Conservation (phyloP, 768 basidiomycete genomes). For the Phylloporus sp. region DNA sequence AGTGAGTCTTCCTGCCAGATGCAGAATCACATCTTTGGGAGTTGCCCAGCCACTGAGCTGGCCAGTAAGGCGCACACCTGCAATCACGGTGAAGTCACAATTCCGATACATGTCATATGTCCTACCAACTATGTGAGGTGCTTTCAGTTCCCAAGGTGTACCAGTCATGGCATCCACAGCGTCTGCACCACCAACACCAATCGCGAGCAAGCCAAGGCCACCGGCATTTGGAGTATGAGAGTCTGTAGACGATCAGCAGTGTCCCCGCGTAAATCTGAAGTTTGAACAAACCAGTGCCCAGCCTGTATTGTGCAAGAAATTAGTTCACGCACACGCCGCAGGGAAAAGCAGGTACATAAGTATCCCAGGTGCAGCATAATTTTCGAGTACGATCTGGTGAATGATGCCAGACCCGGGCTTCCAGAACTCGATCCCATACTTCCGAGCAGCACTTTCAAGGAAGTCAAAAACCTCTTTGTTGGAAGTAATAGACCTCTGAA, state of each 20-base stretch:
- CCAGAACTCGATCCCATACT: constrained; percentile 98
- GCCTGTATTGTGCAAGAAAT: constrained; percentile 41
- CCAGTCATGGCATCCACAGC: constrained; percentile 98
- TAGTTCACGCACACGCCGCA: not conserved
- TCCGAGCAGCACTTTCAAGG: constrained; percentile 83
- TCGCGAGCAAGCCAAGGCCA: constrained; percentile 92
- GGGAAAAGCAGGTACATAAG: constrained; percentile 58
- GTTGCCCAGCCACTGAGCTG: constrained; percentile 88
- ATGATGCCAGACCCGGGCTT: constrained; percentile 87
- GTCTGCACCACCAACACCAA: constrained; percentile 99
- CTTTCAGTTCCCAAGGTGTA: constrained; percentile 97
- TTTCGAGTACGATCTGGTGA: constrained; percentile 97
- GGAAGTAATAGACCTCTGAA: constrained; percentile 73
- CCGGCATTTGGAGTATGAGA: constrained; percentile 99
- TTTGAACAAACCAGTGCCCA: constrained; percentile 66
- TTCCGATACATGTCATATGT: not conserved
- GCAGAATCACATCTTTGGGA: constrained; percentile 93
- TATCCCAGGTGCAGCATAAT: constrained; percentile 94
- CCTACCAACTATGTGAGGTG: constrained; percentile 77
- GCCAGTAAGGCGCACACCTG: constrained; percentile 87
- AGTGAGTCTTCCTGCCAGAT: constrained; percentile 90
- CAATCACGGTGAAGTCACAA: not conserved
- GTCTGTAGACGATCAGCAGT: constrained; percentile 44
- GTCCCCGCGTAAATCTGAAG: not conserved
- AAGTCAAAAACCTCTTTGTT: constrained; percentile 99